These are phyloP conservation scores for Thoreauomyces humboldtii DNA, from an alignment of 192 early-diverging fungal species.

Conservation along the genomic window DNA sequence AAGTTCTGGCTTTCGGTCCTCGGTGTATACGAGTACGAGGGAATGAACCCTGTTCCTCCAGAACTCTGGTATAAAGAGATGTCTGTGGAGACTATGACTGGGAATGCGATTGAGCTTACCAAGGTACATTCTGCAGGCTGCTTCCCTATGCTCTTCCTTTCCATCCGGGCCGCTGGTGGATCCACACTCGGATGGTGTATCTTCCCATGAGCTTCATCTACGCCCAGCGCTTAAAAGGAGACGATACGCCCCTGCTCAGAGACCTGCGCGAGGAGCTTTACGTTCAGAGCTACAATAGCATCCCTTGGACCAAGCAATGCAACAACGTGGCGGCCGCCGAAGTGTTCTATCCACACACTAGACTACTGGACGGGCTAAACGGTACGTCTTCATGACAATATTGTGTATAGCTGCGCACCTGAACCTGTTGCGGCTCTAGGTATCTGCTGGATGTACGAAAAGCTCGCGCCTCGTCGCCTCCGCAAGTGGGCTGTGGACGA, in stretches of 20 bases:
- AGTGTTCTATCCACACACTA: constrained; percentile 80
- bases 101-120: too few species aligned
- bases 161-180: constrained; percentile 91
- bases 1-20: constrained; percentile 96
- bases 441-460: constrained; percentile 70
- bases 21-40: constrained; percentile 93
- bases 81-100: too few species aligned
- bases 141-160: constrained; percentile 80
- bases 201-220: constrained; percentile 96
- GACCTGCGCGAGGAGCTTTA: constrained; percentile 89
- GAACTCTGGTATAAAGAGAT: constrained; percentile 90
- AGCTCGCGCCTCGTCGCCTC: constrained; percentile 51
- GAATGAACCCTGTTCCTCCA: constrained; percentile 92
- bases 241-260: constrained; percentile 65
- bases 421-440: not conserved
- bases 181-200: constrained; percentile 89
- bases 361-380: constrained; percentile 73
- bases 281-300: constrained; percentile 77
- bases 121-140: constrained; percentile 61
- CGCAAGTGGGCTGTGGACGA: constrained; percentile 71
- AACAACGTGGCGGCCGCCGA: constrained; percentile 82
- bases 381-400: constrained; percentile 31
- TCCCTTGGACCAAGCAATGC: constrained; percentile 77
- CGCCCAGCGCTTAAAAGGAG: constrained; percentile 58
- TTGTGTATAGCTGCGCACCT: not conserved